Conservation (phyloP, 169 alveolate genomes). For the Plasmodium yoelii region DNA sequence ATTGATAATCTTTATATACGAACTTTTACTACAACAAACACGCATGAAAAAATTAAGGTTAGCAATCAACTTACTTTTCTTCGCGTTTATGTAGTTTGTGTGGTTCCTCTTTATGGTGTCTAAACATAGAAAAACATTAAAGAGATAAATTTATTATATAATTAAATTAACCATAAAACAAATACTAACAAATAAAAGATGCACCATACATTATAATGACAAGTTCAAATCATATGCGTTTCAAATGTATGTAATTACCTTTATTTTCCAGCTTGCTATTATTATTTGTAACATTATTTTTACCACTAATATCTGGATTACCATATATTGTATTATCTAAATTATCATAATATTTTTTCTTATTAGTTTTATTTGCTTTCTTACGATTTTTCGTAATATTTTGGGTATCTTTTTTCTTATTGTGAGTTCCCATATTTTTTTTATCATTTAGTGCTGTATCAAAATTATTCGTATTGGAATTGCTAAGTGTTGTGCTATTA, state of each 20-base stretch:
- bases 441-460: background rate
- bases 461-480: too few species aligned
- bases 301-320: background rate
- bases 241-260: background rate
- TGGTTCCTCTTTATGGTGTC: slow-evolving; percentile 28
- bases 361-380: background rate
- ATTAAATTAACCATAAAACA: background rate
- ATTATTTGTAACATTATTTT: background rate
- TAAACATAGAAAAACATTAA: background rate
- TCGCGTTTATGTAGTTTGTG: slow-evolving; percentile 46
- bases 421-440: background rate
- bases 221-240: background rate
- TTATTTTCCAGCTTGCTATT: background rate
- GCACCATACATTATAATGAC: background rate
- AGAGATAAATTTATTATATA: too few species aligned
- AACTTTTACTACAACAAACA: slow-evolving; percentile 58
- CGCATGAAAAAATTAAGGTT: slow-evolving; percentile 72
- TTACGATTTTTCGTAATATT: background rate
- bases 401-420: background rate
- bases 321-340: background rate
- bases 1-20: slow-evolving; percentile 62
- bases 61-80: slow-evolving; percentile 64
- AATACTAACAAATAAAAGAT: background rate
- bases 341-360: background rate
- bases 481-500: too few species aligned